Evolutionary conservation across 495 filamentous ascomycete genomes (phyloP).

Genomic region (Zalerion maritima): DNA sequence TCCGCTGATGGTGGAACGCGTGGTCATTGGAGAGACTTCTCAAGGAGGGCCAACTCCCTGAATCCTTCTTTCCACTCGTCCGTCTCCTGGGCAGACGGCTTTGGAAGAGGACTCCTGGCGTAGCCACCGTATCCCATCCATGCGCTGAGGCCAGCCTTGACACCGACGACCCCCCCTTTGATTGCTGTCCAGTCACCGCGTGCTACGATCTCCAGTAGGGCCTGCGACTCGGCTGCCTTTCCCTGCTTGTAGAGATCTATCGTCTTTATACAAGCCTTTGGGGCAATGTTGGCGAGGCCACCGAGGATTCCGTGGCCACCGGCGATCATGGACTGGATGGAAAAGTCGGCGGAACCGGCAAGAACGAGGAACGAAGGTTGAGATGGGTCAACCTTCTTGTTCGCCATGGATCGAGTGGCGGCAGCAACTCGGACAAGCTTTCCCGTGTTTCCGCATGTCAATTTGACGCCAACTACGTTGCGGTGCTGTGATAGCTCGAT

Average conservation of each 20-base stretch:
- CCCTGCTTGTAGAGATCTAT: constrained; percentile 58
- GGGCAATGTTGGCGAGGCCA: constrained; percentile 72
- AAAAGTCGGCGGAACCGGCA: constrained; percentile 84
- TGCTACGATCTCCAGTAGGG: constrained; percentile 65
- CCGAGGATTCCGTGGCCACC: constrained; percentile 79
- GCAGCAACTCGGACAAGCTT: constrained; percentile 72
- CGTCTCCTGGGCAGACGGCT: constrained; percentile 43
- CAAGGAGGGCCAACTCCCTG: constrained; percentile 57
- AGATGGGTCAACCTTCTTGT: constrained; percentile 14
- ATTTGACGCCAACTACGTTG: constrained; percentile 82
- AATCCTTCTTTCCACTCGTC: constrained; percentile 54
- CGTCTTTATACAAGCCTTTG: constrained; percentile 56
- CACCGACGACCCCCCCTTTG: constrained; percentile 71
- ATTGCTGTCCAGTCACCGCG: constrained; percentile 80
- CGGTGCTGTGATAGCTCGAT: constrained; percentile 57
- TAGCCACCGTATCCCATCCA: constrained; percentile 64
- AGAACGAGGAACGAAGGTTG: constrained; percentile 55
- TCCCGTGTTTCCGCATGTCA: constrained; percentile 89
- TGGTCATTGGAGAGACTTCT: constrained; percentile 27
- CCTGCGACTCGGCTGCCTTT: constrained; percentile 55
- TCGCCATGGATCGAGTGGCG: constrained; percentile 35
- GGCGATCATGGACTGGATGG: constrained; percentile 66
- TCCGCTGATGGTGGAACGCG: too few relatives aligned
- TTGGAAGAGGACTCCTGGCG: constrained; percentile 63
- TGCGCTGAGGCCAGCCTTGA: constrained; percentile 63